Evolutionary conservation across 83 land plant species (phyloP).

Genomic region (Isoetes engelmannii): DNA sequence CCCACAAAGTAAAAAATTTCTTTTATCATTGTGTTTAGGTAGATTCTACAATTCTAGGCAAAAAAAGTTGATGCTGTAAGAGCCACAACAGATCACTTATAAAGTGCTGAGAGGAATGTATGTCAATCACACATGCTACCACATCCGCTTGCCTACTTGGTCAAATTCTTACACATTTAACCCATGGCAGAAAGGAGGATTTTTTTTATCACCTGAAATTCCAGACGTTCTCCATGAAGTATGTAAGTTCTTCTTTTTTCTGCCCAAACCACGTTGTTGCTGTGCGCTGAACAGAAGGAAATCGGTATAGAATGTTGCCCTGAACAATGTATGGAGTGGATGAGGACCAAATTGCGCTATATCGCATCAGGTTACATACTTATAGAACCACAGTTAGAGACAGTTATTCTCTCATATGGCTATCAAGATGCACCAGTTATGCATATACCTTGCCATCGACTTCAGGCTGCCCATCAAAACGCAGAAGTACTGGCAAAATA

Average conservation of each 20-base stretch:
- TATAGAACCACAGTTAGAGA: not conserved
- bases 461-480: conserved; percentile 95
- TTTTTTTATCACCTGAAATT: conserved; percentile 24
- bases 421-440: not conserved
- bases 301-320: conserved; percentile 72
- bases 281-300: conserved; percentile 64
- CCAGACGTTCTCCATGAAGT: conserved; percentile 27
- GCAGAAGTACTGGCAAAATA: conserved; percentile 78
- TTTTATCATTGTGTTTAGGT: no score
- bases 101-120: no score
- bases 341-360: no score
- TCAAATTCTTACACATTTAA: not conserved
- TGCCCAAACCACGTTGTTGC: conserved; percentile 37
- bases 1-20: no score
- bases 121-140: no score
- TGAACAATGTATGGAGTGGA: conserved; percentile 10
- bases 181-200: not conserved
- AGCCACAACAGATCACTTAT: no score
- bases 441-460: conserved; percentile 68
- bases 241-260: conserved; percentile 34
- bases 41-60: no score
- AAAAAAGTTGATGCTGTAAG: no score
- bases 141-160: no score
- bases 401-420: not conserved
- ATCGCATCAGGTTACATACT: no score